Evolutionary conservation across 768 basidiomycete species (phyloP).

Genomic region (Wakefieldia striispora): DNA sequence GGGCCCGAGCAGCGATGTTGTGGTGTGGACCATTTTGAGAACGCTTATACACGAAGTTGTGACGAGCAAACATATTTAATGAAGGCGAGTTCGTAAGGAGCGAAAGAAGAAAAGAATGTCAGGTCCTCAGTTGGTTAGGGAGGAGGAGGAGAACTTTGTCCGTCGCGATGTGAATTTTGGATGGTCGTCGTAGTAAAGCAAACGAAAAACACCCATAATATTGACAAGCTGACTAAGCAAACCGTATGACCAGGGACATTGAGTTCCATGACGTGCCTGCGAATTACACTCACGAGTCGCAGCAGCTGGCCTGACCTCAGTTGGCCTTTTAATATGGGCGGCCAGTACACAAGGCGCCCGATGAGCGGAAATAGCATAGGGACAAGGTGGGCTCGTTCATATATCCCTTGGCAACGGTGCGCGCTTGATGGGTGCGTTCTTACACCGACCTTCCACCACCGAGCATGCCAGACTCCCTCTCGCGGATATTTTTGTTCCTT

Average conservation of each 20-base stretch:
- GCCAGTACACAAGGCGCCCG: neutral
- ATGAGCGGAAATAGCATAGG: slow-evolving; percentile 11
- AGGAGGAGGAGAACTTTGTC: neutral
- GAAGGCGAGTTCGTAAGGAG: slow-evolving; percentile 22
- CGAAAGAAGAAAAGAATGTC: slow-evolving; percentile 21
- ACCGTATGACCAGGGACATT: too few relatives aligned
- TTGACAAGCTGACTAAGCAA: slow-evolving; percentile 8
- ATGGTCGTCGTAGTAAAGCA: neutral
- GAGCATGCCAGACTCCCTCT: slow-evolving; percentile 25
- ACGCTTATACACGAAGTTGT: slow-evolving; percentile 18
- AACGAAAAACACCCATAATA: neutral
- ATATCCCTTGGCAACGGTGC: slow-evolving; percentile 8
- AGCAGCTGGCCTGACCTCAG: neutral
- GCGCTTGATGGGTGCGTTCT: neutral
- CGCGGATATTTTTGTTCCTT: slow-evolving; percentile 13
- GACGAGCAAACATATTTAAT: slow-evolving; percentile 12
- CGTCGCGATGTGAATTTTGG: neutral
- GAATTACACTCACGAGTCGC: too few relatives aligned
- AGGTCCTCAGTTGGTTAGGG: neutral
- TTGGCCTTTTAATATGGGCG: too few relatives aligned
- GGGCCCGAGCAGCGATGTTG: slow-evolving; percentile 5
- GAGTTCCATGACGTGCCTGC: too few relatives aligned
- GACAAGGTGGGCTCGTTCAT: neutral
- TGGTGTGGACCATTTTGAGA: slow-evolving; percentile 7
- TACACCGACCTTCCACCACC: slow-evolving; percentile 3